These are phyloP conservation scores for Polysphondylium violaceum DNA, from an alignment of 78 protist species.

Conservation along the genomic window DNA sequence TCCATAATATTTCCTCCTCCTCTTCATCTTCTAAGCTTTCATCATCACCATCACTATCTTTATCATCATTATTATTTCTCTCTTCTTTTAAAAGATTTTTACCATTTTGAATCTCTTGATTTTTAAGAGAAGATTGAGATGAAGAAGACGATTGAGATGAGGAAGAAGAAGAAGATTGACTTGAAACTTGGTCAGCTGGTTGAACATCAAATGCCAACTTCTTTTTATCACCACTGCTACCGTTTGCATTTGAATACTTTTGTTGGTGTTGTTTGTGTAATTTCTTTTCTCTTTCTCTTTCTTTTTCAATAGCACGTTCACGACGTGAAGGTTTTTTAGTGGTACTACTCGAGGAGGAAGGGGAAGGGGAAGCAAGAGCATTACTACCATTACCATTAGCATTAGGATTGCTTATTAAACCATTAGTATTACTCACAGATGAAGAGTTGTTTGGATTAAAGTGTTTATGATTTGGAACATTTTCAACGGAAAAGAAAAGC, in stretches of 20 bases:
- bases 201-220: too few relatives aligned
- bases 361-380: too few relatives aligned
- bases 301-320: neutral
- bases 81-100: neutral
- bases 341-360: too few relatives aligned
- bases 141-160: neutral
- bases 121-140: neutral
- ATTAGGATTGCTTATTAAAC: neutral
- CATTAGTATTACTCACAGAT: slow-evolving; percentile 3
- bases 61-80: neutral
- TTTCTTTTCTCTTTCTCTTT: neutral
- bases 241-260: too few relatives aligned
- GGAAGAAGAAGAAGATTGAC: neutral
- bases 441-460: neutral
- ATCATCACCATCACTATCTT: neutral
- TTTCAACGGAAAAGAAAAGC: slow-evolving; percentile 16
- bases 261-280: slow-evolving; percentile 8
- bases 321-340: neutral
- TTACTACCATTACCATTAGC: neutral
- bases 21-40: slow-evolving; percentile 8
- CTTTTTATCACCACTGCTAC: neutral
- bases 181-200: neutral
- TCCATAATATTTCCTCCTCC: slow-evolving; percentile 62
- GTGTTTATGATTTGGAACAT: slow-evolving; percentile 9
- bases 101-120: neutral